phyloP scores from a whole-genome alignment of 495 filamentous ascomycete genomes.

The Aspergillus wentii region DNA sequence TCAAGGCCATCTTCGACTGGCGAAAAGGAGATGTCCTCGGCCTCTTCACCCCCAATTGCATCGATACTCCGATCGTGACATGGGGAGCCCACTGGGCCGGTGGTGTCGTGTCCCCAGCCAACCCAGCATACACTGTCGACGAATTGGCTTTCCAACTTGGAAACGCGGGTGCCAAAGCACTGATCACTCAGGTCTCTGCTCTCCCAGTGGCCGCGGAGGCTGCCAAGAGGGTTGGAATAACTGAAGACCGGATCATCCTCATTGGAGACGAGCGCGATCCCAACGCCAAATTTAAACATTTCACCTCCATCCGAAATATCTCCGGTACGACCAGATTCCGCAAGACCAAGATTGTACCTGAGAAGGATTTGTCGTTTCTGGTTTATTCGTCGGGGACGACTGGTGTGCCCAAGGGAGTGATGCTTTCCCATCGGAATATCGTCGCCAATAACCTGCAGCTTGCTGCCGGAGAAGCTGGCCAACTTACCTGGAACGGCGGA shows the following conservation, averaged over 20 bases:
- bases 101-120: constrained; percentile 74
- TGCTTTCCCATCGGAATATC: constrained; percentile 79
- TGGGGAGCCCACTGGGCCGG: constrained; percentile 85
- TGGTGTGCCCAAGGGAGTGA: constrained; percentile 89
- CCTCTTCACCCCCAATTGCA: constrained; percentile 68
- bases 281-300: constrained; percentile 62
- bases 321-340: constrained; percentile 44
- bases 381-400: constrained; percentile 92
- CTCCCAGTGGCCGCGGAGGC: constrained; percentile 61
- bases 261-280: constrained; percentile 70
- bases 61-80: constrained; percentile 65
- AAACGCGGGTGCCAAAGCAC: constrained; percentile 69
- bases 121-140: constrained; percentile 79
- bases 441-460: constrained; percentile 63
- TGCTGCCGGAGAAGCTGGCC: constrained; percentile 51
- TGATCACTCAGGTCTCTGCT: constrained; percentile 66
- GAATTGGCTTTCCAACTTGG: constrained; percentile 87
- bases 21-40: constrained; percentile 73
- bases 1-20: constrained; percentile 69
- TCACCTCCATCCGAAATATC: constrained; percentile 62
- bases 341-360: constrained; percentile 39
- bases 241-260: constrained; percentile 62
- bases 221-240: constrained; percentile 61
- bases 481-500: constrained; percentile 57
- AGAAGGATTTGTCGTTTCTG: constrained; percentile 54